These are phyloP conservation scores for Pleoardoris graminearum DNA, from an alignment of 2,329 filamentous ascomycete genomes.

Conservation along the genomic window DNA sequence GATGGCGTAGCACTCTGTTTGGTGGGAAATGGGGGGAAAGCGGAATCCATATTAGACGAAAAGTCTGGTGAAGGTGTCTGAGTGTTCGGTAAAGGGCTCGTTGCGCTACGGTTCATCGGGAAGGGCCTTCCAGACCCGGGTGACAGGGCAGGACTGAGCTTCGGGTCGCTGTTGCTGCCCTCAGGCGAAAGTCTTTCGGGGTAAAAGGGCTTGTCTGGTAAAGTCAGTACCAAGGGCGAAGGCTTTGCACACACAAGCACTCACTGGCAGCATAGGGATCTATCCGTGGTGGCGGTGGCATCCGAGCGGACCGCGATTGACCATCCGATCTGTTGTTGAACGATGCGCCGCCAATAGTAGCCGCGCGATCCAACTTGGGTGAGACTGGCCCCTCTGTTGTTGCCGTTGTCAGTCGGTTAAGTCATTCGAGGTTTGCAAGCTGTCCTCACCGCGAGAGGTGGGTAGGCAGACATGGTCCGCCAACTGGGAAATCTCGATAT, in stretches of 20 bases:
- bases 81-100: slow-evolving; percentile 41
- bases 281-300: slow-evolving; percentile 57
- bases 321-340: slow-evolving; percentile 32
- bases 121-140: slow-evolving; percentile 30
- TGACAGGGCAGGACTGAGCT: slow-evolving; percentile 28
- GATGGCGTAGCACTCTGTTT: slow-evolving; percentile 34
- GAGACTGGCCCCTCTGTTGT: slow-evolving; percentile 13
- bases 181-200: slow-evolving; percentile 32
- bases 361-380: slow-evolving; percentile 38
- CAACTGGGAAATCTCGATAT: slow-evolving; percentile 84
- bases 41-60: slow-evolving; percentile 50
- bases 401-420: background rate
- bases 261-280: slow-evolving; percentile 63
- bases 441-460: slow-evolving; percentile 50
- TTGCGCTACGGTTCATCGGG: slow-evolving; percentile 41
- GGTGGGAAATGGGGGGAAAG: slow-evolving; percentile 59
- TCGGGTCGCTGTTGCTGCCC: slow-evolving; percentile 33
- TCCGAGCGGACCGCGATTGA: slow-evolving; percentile 49
- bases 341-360: slow-evolving; percentile 33
- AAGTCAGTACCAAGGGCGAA: slow-evolving; percentile 17
- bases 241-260: slow-evolving; percentile 31
- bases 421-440: background rate
- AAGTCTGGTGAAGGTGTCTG: slow-evolving; percentile 39
- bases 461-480: slow-evolving; percentile 76
- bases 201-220: slow-evolving; percentile 42